Evolutionary conservation across 2,329 filamentous ascomycete genomes (phyloP).

Genomic region (Colletotrichum horii): DNA sequence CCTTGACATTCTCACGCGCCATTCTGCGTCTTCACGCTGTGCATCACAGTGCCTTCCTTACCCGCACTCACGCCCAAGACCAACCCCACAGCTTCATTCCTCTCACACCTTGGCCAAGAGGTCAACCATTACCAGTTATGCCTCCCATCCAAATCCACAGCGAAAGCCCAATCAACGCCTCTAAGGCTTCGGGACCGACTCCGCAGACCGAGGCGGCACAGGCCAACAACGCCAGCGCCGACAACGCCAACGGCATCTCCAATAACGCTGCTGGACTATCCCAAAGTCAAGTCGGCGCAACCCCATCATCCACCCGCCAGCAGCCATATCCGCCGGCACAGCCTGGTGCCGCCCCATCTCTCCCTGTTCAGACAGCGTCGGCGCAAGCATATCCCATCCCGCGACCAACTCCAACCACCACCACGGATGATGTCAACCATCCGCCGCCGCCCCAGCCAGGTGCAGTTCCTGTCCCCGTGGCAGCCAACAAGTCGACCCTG

Average conservation of each 20-base stretch:
- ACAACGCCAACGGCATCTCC: neutral
- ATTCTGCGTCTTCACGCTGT: neutral
- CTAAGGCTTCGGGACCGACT: constrained; percentile 56
- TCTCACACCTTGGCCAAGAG: constrained; percentile 3
- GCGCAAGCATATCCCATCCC: constrained; percentile 36
- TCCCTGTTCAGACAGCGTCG: constrained; percentile 48
- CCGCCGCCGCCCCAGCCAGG: constrained; percentile 65
- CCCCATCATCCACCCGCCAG: constrained; percentile 25
- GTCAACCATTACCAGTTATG: constrained; percentile 43
- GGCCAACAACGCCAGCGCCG: neutral
- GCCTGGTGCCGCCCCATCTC: constrained; percentile 50
- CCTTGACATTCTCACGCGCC: neutral
- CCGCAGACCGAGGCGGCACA: constrained; percentile 43
- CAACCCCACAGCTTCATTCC: neutral
- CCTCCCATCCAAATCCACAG: constrained; percentile 66
- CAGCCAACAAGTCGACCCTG: constrained; percentile 32
- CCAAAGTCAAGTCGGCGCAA: constrained; percentile 27
- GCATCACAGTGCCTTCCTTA: neutral
- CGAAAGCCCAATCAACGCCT: constrained; percentile 62
- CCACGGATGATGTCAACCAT: constrained; percentile 32
- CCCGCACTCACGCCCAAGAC: neutral
- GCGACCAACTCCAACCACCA: constrained; percentile 49
- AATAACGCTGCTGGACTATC: neutral
- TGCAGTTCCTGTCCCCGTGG: constrained; percentile 51
- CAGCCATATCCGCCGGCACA: constrained; percentile 45